phyloP scores from a whole-genome alignment of 2,329 filamentous ascomycete species.

The Nothophoma quercina region DNA sequence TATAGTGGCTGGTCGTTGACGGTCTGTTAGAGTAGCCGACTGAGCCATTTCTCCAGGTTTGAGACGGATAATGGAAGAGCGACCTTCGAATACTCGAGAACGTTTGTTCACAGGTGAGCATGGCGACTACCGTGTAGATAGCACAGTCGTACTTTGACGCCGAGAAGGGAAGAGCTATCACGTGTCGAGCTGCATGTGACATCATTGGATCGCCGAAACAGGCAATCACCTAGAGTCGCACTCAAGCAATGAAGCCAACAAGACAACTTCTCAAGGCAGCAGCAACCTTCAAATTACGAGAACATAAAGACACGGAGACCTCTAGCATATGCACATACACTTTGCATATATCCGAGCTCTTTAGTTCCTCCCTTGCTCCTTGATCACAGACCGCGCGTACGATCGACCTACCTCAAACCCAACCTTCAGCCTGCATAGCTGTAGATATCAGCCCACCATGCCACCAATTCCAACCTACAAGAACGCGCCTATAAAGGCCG shows the following conservation, averaged over 20 bases:
- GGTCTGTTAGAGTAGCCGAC: no score
- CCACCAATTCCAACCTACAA: conserved; percentile 57
- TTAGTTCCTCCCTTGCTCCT: not conserved
- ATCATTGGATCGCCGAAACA: conserved; percentile 34
- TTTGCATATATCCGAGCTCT: not conserved
- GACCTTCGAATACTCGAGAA: no score
- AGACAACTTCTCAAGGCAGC: conserved; percentile 33
- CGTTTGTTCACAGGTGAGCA: no score
- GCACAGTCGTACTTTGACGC: not conserved
- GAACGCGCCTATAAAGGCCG: conserved; percentile 55
- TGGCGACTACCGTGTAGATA: not conserved
- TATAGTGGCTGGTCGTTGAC: no score
- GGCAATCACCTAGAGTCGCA: conserved; percentile 25
- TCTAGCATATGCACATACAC: not conserved
- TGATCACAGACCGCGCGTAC: not conserved
- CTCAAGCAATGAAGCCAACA: conserved; percentile 25
- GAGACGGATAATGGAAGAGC: no score
- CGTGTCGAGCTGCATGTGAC: conserved; percentile 26
- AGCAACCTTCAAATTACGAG: conserved; percentile 8
- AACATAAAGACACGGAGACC: not conserved
- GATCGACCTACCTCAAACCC: not conserved
- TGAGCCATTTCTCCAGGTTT: no score
- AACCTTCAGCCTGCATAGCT: not conserved
- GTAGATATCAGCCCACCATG: conserved; percentile 45
- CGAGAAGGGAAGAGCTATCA: not conserved